A percentile compares a stretch with the other conserved stretches of the same genome.
phyloP scores from a whole-genome alignment of 1,284 basidiomycete species.

The Singerocomus rubriflavus region DNA sequence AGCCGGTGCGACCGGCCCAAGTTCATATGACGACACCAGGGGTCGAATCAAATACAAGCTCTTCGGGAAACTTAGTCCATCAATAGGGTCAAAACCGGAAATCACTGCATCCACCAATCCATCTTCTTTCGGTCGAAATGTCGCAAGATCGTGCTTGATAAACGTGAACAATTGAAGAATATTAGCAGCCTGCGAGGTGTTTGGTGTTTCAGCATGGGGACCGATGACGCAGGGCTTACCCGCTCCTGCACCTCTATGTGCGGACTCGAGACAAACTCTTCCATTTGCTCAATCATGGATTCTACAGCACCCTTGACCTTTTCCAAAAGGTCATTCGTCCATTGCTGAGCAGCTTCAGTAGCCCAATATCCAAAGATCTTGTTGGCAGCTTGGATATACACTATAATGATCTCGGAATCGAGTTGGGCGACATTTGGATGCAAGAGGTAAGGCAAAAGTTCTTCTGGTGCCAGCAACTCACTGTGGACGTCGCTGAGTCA shows the following conservation, averaged over 20 bases:
- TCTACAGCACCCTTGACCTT: constrained; percentile 63
- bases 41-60: constrained; percentile 86
- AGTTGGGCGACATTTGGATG: constrained; percentile 54
- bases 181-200: constrained; percentile 65
- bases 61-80: constrained; percentile 68
- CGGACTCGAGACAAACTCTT: constrained; percentile 52
- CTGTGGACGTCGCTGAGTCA: constrained; percentile 36
- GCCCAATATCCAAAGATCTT: constrained; percentile 90
- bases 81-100: constrained; percentile 36
- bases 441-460: constrained; percentile 66
- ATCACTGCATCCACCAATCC: constrained; percentile 38
- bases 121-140: constrained; percentile 48
- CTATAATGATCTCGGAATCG: constrained; percentile 59
- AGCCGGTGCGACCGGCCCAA: constrained; percentile 79
- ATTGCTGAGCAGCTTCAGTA: constrained; percentile 67
- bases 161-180: constrained; percentile 77
- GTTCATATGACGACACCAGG: constrained; percentile 75
- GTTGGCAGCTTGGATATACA: constrained; percentile 79
- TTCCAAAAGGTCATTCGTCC: constrained; percentile 68
- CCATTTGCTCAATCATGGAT: constrained; percentile 53
- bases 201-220: not conserved
- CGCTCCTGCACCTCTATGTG: constrained; percentile 92
- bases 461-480: constrained; percentile 68
- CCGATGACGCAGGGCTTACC: constrained; percentile 44
- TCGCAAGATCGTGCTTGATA: constrained; percentile 74